Evolutionary conservation across 208 protist genomes (phyloP).

Genomic region (Plasmodiophora brassicae): DNA sequence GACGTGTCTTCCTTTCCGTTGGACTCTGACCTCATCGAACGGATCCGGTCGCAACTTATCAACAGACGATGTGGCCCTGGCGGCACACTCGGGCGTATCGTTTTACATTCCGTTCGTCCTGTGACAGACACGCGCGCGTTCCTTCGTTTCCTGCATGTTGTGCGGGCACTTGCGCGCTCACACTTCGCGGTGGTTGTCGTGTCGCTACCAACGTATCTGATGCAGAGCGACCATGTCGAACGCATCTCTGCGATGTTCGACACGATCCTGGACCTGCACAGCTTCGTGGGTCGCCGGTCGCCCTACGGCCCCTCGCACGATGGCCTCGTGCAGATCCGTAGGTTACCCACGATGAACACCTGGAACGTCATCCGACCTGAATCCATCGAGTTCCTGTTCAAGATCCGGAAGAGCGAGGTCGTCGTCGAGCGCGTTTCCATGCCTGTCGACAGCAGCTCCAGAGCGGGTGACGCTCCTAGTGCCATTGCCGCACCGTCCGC

Average conservation of each 20-base stretch:
- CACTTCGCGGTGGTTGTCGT: not conserved
- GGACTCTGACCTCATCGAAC: no score
- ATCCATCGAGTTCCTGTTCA: slow-evolving; percentile 19
- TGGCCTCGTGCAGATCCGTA: not conserved
- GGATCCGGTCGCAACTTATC: no score
- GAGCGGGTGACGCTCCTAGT: no score
- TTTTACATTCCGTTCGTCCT: not conserved
- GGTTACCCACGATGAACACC: not conserved
- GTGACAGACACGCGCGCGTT: not conserved
- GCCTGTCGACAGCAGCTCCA: not conserved
- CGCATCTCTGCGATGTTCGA: not conserved
- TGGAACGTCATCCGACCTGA: not conserved
- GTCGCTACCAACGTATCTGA: not conserved
- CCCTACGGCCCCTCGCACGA: not conserved
- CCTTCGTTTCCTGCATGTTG: not conserved
- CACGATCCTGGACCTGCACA: not conserved
- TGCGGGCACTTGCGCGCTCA: not conserved
- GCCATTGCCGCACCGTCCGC: no score
- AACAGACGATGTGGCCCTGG: no score
- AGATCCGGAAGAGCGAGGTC: not conserved
- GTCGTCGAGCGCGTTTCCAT: not conserved
- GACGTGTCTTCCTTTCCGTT: no score
- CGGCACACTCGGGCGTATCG: not conserved
- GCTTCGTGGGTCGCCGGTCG: not conserved
- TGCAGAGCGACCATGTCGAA: not conserved